Conservation (phyloP, 1,284 basidiomycete genomes). For the Microbotryum saponariae region DNA sequence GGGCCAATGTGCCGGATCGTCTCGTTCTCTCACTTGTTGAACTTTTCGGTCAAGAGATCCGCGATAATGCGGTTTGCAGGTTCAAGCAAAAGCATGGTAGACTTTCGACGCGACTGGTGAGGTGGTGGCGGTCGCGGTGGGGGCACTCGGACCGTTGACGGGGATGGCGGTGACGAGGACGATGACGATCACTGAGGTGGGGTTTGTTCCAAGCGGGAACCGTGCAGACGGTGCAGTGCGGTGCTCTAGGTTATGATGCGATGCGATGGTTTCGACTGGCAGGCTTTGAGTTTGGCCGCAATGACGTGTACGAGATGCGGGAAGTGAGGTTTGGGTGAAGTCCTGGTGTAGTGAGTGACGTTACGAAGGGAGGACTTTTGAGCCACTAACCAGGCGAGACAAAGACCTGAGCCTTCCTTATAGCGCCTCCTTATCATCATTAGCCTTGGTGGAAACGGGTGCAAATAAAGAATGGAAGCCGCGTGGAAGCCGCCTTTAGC, state of each 20-base stretch:
- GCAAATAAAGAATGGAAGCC: too few relatives aligned
- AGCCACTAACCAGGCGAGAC: too few relatives aligned
- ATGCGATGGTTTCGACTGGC: neutral
- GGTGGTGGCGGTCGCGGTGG: neutral
- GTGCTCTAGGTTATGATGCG: neutral
- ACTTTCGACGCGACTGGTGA: neutral
- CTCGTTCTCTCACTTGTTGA: conserved; percentile 57
- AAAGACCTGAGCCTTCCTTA: too few relatives aligned
- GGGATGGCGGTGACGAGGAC: neutral
- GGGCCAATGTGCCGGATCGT: too few relatives aligned
- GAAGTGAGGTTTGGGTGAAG: too few relatives aligned
- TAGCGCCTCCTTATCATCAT: too few relatives aligned
- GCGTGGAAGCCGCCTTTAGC: too few relatives aligned
- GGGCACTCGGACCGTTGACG: neutral
- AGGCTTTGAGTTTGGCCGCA: too few relatives aligned
- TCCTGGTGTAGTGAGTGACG: too few relatives aligned
- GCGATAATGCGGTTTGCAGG: conserved; percentile 74
- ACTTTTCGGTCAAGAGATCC: conserved; percentile 82
- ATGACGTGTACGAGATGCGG: too few relatives aligned
- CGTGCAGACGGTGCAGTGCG: neutral
- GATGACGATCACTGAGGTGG: neutral
- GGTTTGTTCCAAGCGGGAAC: neutral
- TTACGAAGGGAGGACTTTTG: too few relatives aligned
- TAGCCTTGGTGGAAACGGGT: too few relatives aligned
- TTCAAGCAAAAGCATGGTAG: conserved; percentile 22